Percentiles rank a stretch among this genome's conserved stretches.
Conservation (phyloP, 345 rosid genomes). For the Salix brachista region DNA sequence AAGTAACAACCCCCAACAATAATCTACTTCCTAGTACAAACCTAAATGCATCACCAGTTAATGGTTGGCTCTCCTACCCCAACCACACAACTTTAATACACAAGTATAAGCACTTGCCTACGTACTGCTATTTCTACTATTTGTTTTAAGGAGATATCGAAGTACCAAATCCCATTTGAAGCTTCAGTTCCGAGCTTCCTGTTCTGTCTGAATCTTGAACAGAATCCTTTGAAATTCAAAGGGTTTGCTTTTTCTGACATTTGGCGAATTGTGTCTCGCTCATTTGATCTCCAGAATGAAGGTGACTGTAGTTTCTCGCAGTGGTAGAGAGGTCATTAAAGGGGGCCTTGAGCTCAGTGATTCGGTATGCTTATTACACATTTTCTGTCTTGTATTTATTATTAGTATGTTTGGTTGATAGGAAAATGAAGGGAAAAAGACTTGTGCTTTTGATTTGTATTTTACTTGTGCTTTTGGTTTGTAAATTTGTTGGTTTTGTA, state of each 20-base stretch:
- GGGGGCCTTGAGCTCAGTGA: conserved; percentile 71
- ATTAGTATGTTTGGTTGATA: conserved; percentile 7
- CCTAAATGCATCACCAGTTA: background rate
- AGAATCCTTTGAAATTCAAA: background rate
- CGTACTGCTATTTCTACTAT: background rate
- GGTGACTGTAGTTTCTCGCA: conserved; percentile 71
- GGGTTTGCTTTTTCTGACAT: conserved; percentile 10
- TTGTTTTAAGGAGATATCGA: background rate
- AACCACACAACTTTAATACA: conserved; percentile 17
- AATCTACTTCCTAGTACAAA: background rate
- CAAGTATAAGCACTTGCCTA: background rate
- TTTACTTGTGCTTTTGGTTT: background rate
- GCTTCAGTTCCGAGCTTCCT: background rate
- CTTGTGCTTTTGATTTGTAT: background rate
- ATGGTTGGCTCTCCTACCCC: conserved; percentile 23
- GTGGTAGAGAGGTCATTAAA: conserved; percentile 79
- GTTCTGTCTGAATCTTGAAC: background rate
- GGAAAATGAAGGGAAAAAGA: background rate
- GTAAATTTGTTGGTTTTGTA: conserved; percentile 23
- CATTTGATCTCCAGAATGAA: conserved; percentile 47
- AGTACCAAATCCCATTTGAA: background rate
- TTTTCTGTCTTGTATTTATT: background rate
- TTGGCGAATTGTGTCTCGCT: conserved; percentile 35
- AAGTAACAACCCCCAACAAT: background rate
- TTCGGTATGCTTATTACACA: conserved; percentile 41